phyloP scores from a whole-genome alignment of 345 rosid species.

The Angophora floribunda region DNA sequence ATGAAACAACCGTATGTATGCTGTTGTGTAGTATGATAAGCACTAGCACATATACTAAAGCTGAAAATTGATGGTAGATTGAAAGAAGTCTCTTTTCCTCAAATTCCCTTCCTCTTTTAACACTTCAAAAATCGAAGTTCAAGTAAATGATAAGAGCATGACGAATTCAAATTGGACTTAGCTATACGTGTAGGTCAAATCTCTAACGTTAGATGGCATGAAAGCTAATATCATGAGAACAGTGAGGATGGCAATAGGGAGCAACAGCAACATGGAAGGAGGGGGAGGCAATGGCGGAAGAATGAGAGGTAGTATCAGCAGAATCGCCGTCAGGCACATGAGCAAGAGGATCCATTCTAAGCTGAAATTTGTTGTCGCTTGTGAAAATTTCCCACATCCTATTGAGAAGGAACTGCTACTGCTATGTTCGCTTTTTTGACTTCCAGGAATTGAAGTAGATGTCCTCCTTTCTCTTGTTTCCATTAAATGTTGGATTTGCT shows the following conservation, averaged over 20 bases:
- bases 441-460: neutral
- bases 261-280: conserved; percentile 4
- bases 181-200: neutral
- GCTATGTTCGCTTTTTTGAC: neutral
- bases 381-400: conserved; percentile 45
- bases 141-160: neutral
- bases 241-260: conserved; percentile 7
- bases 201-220: neutral
- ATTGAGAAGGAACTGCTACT: neutral
- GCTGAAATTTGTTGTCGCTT: neutral
- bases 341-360: neutral
- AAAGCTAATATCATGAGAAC: conserved; percentile 5
- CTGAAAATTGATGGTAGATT: neutral
- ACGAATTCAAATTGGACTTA: neutral
- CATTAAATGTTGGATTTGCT: neutral
- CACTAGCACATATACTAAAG: neutral
- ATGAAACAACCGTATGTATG: neutral
- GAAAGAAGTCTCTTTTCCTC: neutral
- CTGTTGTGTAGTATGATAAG: neutral
- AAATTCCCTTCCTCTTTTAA: neutral
- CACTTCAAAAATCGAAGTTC: neutral
- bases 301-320: conserved; percentile 2
- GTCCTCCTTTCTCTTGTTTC: neutral
- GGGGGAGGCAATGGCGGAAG: conserved; percentile 13
- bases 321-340: neutral